phyloP scores from a whole-genome alignment of 805 yeast species.

The Wickerhamiella allomyrinae region DNA sequence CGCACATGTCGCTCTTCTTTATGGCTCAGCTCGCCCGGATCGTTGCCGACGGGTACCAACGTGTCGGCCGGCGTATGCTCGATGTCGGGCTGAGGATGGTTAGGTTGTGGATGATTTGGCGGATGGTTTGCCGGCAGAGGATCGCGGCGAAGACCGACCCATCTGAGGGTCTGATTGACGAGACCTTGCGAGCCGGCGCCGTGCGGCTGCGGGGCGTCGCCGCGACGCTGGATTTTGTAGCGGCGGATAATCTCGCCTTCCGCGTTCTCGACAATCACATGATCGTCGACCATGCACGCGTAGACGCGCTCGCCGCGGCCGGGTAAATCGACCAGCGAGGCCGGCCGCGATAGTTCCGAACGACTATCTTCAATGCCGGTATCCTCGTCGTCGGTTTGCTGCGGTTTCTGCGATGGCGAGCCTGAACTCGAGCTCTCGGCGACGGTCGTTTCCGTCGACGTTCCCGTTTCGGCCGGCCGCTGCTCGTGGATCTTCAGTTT shows the following conservation, averaged over 20 bases:
- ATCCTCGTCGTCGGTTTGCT: background rate
- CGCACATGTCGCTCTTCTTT: conserved; percentile 17
- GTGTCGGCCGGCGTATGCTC: conserved; percentile 17
- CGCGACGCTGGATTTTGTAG: conserved; percentile 55
- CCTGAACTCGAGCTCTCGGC: background rate
- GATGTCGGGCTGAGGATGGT: conserved; percentile 17
- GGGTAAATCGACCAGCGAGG: background rate
- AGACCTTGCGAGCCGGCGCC: conserved; percentile 4
- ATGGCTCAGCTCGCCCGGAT: conserved; percentile 9
- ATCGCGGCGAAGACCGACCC: conserved; percentile 1
- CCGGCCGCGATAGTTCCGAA: conserved; percentile 10
- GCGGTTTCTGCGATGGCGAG: background rate
- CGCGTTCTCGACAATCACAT: conserved; percentile 70
- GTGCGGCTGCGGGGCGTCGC: conserved; percentile 23
- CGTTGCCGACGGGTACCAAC: conserved; percentile 16
- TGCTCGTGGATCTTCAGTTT: conserved; percentile 10
- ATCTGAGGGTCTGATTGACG: conserved; percentile 2
- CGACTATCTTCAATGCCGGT: background rate
- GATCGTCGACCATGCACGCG: conserved; percentile 71
- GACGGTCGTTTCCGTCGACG: background rate
- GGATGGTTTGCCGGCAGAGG: background rate
- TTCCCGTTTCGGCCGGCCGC: conserved; percentile 5
- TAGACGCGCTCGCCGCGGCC: conserved; percentile 11
- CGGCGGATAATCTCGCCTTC: conserved; percentile 87
- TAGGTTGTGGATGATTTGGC: conserved; percentile 13